Conservation (phyloP, 2,329 filamentous ascomycete genomes). For the Plenodomus tracheiphilus region DNA sequence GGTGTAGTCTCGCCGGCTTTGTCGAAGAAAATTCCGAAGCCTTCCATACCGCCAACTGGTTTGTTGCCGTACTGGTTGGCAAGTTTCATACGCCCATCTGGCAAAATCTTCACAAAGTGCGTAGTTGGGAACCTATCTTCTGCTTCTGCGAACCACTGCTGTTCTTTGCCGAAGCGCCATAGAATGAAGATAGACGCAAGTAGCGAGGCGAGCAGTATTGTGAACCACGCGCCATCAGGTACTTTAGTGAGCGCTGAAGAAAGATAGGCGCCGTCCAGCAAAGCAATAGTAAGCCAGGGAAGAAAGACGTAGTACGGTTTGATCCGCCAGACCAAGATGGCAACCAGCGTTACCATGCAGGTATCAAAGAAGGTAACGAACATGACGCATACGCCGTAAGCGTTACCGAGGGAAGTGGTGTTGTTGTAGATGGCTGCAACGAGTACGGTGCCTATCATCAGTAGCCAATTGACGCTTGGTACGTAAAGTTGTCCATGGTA, state of each 20-base stretch:
- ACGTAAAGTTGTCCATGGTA: conserved; percentile 80
- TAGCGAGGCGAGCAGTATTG: conserved; percentile 64
- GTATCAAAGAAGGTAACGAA: conserved; percentile 79
- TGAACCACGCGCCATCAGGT: conserved; percentile 78
- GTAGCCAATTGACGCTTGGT: conserved; percentile 73
- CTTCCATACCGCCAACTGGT: conserved; percentile 45
- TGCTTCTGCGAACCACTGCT: conserved; percentile 72
- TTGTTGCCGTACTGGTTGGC: conserved; percentile 44
- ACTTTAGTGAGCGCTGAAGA: conserved; percentile 73
- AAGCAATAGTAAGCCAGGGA: conserved; percentile 66
- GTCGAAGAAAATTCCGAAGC: conserved; percentile 78
- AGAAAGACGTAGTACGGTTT: conserved; percentile 63
- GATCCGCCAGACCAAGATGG: conserved; percentile 72
- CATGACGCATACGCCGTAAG: conserved; percentile 79
- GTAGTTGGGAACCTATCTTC: conserved; percentile 58
- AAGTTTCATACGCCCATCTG: conserved; percentile 42
- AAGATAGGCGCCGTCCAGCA: conserved; percentile 70
- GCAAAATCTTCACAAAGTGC: conserved; percentile 46
- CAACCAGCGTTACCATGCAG: conserved; percentile 71
- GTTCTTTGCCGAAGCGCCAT: conserved; percentile 79
- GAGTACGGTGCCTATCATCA: conserved; percentile 75
- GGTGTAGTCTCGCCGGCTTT: conserved; percentile 70
- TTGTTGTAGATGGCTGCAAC: conserved; percentile 76
- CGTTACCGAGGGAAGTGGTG: conserved; percentile 65
- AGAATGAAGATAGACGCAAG: conserved; percentile 69